phyloP scores from a whole-genome alignment of 2,329 filamentous ascomycete species.

The Penicillium sclerotiorum region DNA sequence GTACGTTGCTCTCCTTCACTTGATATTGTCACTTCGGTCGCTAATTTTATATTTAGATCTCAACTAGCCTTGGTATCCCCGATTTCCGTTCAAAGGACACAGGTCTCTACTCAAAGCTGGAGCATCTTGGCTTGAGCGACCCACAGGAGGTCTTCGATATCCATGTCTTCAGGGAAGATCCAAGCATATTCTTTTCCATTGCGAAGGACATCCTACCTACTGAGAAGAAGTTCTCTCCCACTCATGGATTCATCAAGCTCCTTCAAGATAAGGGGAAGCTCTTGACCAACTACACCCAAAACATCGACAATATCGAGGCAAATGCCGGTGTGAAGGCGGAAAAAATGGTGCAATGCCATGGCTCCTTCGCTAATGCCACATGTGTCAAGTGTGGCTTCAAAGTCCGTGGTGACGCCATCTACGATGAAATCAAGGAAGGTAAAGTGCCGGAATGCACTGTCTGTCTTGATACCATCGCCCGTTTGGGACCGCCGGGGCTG shows the following conservation, averaged over 20 bases:
- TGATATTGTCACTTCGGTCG: not conserved
- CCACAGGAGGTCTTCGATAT: conserved; percentile 98
- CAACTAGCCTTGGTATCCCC: conserved; percentile 92
- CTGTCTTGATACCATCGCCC: conserved; percentile 62
- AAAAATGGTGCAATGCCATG: conserved; percentile 93
- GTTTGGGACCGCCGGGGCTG: conserved; percentile 48
- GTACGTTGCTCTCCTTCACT: conserved; percentile 35
- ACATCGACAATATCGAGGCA: conserved; percentile 94
- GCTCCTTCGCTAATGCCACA: conserved; percentile 88
- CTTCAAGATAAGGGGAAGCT: conserved; percentile 87
- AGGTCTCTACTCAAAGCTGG: conserved; percentile 85
- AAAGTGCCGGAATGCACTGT: conserved; percentile 75
- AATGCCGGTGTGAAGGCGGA: conserved; percentile 78
- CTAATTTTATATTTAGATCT: conserved; percentile 59
- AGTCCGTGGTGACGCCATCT: conserved; percentile 75
- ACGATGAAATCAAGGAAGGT: conserved; percentile 74
- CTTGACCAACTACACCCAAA: conserved; percentile 96
- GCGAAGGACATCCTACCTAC: conserved; percentile 87
- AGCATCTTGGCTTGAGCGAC: conserved; percentile 74
- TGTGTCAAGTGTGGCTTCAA: conserved; percentile 80
- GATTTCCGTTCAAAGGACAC: conserved; percentile 95
- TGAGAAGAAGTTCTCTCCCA: conserved; percentile 80
- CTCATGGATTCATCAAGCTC: conserved; percentile 89
- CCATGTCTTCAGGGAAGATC: conserved; percentile 79
- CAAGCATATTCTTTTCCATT: conserved; percentile 85